Base-by-base conservation (phyloP, 2,329 filamentous ascomycete species). In the Botryotinia globosa region DNA sequence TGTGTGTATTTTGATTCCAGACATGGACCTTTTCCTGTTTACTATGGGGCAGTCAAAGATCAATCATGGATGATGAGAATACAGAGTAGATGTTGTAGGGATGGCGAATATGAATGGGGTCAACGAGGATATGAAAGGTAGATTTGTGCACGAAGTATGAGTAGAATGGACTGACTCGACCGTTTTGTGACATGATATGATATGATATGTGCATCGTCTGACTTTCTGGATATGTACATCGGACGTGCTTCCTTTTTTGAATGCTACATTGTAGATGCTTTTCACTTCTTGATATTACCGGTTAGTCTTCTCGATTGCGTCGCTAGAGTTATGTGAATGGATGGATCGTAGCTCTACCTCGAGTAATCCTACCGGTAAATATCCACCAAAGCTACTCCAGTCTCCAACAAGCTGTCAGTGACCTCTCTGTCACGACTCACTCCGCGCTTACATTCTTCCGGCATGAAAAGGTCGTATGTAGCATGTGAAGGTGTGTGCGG, bases 31-130 rank as follows among this genome's bases (percentile, higher is more conserved):
- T 42, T 56, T 56, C 34, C 10, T 2, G 29, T n/a, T 44, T 68
- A 56, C 56, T 68, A 68, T 68, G 65, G 65, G 65, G n/a, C 65
- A 12, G 34, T 10, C 39, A 56, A 32, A 56, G 48, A 42, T 16
- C 22, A 25, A 32, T 39, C 48, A 58, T 68, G 65, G 48, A 44
- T 68, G 65, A 56, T 32, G 48, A 42, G 25, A 29, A 56, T 56
- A n/a, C n/a, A n/a, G n/a, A n/a, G n/a, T n/a, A n/a, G 65, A 9
- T 68, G 34, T 25, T 56, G 65, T 68, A 56, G 56, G 68, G 68
- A 63, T 70, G 22, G 34, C 62, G 56, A 42, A 32, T n/a, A 56
- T 39, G 32, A 45, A 48, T n/a, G 54, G 20, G 63, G 54, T 37
- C 51, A 63, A 39, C 45, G 25, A 69, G 67, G 67, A 69, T 58